Conservation (phyloP, 352 stramenopile species). For the Globisporangium cederbergense region DNA sequence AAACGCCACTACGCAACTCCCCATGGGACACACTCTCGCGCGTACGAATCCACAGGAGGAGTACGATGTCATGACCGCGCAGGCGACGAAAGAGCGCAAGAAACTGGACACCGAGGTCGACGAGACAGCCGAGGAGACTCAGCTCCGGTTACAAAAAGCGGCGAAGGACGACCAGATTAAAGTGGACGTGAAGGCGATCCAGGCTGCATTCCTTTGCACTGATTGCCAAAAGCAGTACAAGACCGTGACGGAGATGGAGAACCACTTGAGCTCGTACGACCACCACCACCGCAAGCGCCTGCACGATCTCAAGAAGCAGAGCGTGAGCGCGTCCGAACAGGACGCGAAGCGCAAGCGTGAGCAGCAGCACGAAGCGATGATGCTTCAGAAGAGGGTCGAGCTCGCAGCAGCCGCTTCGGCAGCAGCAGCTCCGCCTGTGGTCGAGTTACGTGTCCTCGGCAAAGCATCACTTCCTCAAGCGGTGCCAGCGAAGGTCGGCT, state of each 20-base stretch:
- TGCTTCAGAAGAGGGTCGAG: conserved; percentile 38
- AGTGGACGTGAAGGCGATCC: conserved; percentile 37
- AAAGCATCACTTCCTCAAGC: neutral
- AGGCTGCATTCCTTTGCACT: conserved; percentile 49
- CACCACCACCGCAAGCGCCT: conserved; percentile 67
- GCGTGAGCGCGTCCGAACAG: conserved; percentile 14
- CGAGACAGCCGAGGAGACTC: conserved; percentile 38
- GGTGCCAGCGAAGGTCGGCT: conserved; percentile 22
- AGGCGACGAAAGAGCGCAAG: conserved; percentile 47
- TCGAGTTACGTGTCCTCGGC: neutral
- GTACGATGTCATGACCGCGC: conserved; percentile 47
- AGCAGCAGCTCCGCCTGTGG: neutral
- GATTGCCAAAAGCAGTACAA: conserved; percentile 73
- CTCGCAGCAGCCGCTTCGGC: conserved; percentile 17
- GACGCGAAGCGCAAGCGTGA: conserved; percentile 31
- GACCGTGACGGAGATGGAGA: conserved; percentile 65
- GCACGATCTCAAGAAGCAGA: conserved; percentile 32
- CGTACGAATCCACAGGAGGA: conserved; percentile 31
- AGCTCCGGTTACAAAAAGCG: conserved; percentile 25
- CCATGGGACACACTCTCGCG: neutral
- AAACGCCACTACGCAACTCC: neutral
- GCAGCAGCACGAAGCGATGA: conserved; percentile 28
- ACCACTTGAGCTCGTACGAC: conserved; percentile 73
- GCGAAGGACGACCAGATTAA: conserved; percentile 25
- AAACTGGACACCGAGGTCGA: conserved; percentile 45